These are phyloP conservation scores for Sporothrix pallida DNA, from an alignment of 2,329 filamentous ascomycete species.

Conservation along the genomic window DNA sequence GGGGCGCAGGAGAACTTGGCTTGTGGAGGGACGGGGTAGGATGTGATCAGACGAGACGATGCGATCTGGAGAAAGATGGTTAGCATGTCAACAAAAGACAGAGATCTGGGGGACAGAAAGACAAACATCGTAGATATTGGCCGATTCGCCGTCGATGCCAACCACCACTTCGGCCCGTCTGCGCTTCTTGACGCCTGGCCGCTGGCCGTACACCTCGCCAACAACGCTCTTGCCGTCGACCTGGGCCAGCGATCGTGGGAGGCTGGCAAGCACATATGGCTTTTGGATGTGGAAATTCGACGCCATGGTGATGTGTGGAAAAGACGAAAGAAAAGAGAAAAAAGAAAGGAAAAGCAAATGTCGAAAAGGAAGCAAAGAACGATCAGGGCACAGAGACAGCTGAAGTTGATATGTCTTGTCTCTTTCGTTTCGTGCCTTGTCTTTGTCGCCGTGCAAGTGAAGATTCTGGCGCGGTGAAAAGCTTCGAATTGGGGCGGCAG, in stretches of 20 bases:
- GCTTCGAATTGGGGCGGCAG: constrained; percentile 36
- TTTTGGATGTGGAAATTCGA: constrained; percentile 66
- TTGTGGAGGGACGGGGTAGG: constrained; percentile 70
- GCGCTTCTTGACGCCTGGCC: constrained; percentile 61
- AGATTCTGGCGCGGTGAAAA: constrained; percentile 28
- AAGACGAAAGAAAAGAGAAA: neutral
- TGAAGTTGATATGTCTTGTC: neutral
- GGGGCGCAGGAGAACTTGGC: constrained; percentile 67
- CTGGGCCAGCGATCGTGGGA: constrained; percentile 64
- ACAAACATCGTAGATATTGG: constrained; percentile 69
- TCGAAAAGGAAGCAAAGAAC: neutral
- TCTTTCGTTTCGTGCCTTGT: constrained; percentile 7
- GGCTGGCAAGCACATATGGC: constrained; percentile 66
- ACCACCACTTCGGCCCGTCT: constrained; percentile 68
- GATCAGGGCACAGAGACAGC: neutral
- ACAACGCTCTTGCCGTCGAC: constrained; percentile 60
- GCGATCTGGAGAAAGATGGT: constrained; percentile 56
- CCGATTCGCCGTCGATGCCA: constrained; percentile 67
- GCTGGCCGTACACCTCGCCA: constrained; percentile 66
- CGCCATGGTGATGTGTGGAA: constrained; percentile 51
- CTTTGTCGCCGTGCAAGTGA: constrained; percentile 26
- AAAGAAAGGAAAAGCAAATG: neutral
- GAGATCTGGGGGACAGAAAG: too few species aligned
- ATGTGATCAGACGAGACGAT: constrained; percentile 66
- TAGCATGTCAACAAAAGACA: constrained; percentile 28